Percentiles rank a stretch among this genome's conserved stretches.
Conservation (phyloP, 306 rosid genomes). For the Prunus padus region DNA sequence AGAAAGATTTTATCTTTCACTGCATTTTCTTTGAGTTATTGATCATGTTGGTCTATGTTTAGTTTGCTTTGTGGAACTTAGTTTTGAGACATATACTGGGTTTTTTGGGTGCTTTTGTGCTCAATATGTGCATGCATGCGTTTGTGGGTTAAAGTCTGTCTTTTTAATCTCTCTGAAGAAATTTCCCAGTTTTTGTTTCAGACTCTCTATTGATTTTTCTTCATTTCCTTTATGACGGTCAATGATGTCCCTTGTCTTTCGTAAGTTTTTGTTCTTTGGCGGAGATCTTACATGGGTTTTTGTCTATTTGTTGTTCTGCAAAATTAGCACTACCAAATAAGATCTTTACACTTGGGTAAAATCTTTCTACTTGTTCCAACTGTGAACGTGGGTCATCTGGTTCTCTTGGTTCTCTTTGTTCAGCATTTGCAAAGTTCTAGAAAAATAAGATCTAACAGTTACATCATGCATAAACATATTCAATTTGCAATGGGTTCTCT, state of each 20-base stretch:
- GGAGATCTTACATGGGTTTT: constrained; percentile 33
- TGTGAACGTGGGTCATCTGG: constrained; percentile 9
- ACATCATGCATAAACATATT: constrained; percentile 17
- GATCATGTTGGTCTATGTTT: constrained; percentile 34
- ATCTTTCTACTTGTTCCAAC: constrained; percentile 14
- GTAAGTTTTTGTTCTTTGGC: neutral
- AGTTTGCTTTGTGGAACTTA: constrained; percentile 3
- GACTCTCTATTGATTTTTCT: constrained; percentile 14
- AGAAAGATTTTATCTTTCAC: neutral
- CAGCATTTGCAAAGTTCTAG: neutral
- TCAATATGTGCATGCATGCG: constrained; percentile 56
- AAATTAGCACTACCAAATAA: constrained; percentile 17
- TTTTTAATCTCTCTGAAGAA: constrained; percentile 26
- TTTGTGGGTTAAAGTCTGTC: constrained; percentile 14
- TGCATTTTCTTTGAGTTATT: constrained; percentile 19
- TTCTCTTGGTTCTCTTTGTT: neutral
- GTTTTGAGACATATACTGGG: constrained; percentile 6
- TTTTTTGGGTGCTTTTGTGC: constrained; percentile 13
- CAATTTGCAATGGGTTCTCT: constrained; percentile 17
- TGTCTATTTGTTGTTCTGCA: constrained; percentile 29
- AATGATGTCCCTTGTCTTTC: constrained; percentile 5
- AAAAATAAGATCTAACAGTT: constrained; percentile 14
- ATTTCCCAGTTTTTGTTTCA: constrained; percentile 20
- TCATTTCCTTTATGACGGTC: neutral
- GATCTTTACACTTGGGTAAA: neutral